These are phyloP conservation scores for Aspergillus sparsus DNA, from an alignment of 495 filamentous ascomycete genomes.

Conservation along the genomic window DNA sequence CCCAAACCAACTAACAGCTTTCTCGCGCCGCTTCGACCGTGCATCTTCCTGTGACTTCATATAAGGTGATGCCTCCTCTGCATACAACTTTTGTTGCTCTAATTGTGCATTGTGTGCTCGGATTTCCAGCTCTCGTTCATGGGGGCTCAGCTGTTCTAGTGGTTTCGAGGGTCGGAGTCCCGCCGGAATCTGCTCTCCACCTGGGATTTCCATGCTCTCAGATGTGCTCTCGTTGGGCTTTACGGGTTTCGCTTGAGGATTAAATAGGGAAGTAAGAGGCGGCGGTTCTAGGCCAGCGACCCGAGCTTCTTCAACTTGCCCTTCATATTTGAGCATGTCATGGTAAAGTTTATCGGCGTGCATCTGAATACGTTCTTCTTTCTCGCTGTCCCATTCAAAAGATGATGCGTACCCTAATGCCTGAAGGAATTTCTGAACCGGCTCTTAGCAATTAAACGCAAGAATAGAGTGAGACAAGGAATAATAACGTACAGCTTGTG, in stretches of 20 bases:
- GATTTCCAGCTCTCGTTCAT: conserved; percentile 67
- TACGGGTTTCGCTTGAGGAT: conserved; percentile 32
- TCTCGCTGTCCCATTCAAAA: conserved; percentile 59
- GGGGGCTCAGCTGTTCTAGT: conserved; percentile 59
- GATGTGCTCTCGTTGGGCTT: conserved; percentile 4
- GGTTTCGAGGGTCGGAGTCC: conserved; percentile 51
- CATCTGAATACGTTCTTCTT: conserved; percentile 92
- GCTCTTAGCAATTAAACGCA: neutral
- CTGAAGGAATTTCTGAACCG: conserved; percentile 74
- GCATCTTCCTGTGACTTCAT: conserved; percentile 59
- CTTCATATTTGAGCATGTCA: conserved; percentile 77
- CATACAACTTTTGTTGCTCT: conserved; percentile 56
- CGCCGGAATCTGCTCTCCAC: conserved; percentile 37
- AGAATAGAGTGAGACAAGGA: neutral
- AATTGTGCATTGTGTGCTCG: conserved; percentile 61
- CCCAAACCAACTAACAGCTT: conserved; percentile 57
- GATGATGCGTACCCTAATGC: conserved; percentile 83
- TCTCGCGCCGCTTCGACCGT: conserved; percentile 57
- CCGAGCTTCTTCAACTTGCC: conserved; percentile 64
- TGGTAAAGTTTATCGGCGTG: conserved; percentile 89
- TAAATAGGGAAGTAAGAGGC: conserved; percentile 44
- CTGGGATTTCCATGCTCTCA: conserved; percentile 35
- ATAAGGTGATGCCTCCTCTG: conserved; percentile 51
- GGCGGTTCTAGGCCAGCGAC: conserved; percentile 53
- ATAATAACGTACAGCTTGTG: conserved; percentile 65